phyloP scores from a whole-genome alignment of 805 yeast species.

The Isabelozyma rhagii region DNA sequence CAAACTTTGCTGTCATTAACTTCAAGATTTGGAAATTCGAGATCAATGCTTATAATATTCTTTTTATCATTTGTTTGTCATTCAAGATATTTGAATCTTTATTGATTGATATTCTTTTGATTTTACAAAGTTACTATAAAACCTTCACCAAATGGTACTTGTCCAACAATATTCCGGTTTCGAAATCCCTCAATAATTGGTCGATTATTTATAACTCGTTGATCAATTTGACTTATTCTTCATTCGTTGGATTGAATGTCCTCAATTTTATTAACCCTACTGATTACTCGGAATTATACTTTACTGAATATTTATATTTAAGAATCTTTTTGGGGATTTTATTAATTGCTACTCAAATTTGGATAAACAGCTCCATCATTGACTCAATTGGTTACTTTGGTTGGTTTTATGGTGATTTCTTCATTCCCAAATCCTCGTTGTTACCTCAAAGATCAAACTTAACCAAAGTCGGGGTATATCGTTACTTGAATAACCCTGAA shows the following conservation, averaged over 20 bases:
- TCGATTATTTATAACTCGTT: conserved; percentile 56
- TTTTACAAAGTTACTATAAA: conserved; percentile 57
- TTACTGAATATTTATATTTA: conserved; percentile 42
- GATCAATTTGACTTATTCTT: conserved; percentile 52
- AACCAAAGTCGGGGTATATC: conserved; percentile 76
- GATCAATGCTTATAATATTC: conserved; percentile 20
- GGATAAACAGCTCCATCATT: conserved; percentile 68
- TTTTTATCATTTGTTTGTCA: conserved; percentile 39
- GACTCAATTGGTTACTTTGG: conserved; percentile 77
- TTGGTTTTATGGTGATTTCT: conserved; percentile 90
- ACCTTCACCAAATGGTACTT: conserved; percentile 64
- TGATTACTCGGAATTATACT: conserved; percentile 12
- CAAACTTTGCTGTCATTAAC: conserved; percentile 22
- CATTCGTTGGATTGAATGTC: conserved; percentile 44
- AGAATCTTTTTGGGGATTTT: conserved; percentile 57
- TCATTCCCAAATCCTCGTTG: conserved; percentile 48
- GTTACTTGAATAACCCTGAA: conserved; percentile 81
- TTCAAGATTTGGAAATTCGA: conserved; percentile 4
- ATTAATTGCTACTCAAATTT: conserved; percentile 56
- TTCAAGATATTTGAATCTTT: conserved; percentile 51
- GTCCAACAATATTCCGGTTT: conserved; percentile 60
- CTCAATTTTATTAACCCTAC: conserved; percentile 17
- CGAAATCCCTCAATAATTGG: conserved; percentile 71
- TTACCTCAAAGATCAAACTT: conserved; percentile 43
- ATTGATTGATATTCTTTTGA: conserved; percentile 49